Conservation (phyloP, 2,329 filamentous ascomycete species). For the Mollisia scopiformis region DNA sequence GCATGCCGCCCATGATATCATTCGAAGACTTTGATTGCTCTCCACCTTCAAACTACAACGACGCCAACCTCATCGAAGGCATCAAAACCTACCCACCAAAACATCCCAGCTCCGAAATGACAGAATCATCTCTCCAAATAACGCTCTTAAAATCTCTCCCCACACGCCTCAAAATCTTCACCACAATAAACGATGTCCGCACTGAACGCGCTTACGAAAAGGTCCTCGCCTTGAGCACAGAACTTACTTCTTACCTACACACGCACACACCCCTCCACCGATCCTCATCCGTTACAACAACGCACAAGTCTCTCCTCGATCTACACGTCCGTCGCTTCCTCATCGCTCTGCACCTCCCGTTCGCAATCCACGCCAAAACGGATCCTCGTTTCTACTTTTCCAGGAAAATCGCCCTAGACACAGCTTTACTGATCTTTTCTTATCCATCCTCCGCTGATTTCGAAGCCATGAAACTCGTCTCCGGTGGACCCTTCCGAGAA, state of each 20-base stretch:
- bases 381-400: slow-evolving; percentile 55
- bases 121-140: slow-evolving; percentile 54
- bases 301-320: slow-evolving; percentile 51
- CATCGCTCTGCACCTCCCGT: slow-evolving; percentile 55
- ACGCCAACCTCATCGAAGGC: slow-evolving; percentile 50
- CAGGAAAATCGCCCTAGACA: slow-evolving; percentile 49
- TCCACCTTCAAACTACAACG: slow-evolving; percentile 54
- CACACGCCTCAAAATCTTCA: slow-evolving; percentile 47
- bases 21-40: slow-evolving; percentile 52
- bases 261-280: neutral
- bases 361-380: slow-evolving; percentile 43
- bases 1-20: slow-evolving; percentile 52
- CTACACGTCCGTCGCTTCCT: slow-evolving; percentile 57
- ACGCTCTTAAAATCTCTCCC: slow-evolving; percentile 48
- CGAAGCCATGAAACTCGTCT: slow-evolving; percentile 39
- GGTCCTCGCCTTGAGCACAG: slow-evolving; percentile 48
- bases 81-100: slow-evolving; percentile 24
- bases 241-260: slow-evolving; percentile 42
- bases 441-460: slow-evolving; percentile 31
- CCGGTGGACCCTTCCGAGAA: slow-evolving; percentile 47
- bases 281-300: slow-evolving; percentile 1
- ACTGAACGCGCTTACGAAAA: slow-evolving; percentile 48
- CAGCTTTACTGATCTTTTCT: slow-evolving; percentile 35
- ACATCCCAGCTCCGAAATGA: slow-evolving; percentile 38
- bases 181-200: slow-evolving; percentile 50